Conservation (phyloP, 306 rosid species). For the Hippophae tibetana region DNA sequence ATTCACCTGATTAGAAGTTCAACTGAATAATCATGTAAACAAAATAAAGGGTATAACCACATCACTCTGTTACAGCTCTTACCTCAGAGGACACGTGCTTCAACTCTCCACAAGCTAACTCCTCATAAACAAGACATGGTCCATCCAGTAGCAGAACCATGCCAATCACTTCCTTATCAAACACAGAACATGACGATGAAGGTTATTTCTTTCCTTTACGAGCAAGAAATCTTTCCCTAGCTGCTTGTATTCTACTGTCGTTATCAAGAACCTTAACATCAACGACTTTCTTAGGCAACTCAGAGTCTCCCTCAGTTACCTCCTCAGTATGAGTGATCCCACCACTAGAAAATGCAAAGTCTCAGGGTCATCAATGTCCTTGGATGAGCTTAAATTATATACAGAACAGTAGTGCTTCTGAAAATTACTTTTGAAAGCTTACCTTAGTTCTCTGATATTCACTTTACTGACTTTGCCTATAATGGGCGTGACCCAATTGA, state of each 20-base stretch:
- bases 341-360: constrained; percentile 41
- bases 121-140: too few relatives aligned
- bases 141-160: neutral
- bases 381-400: constrained; percentile 8
- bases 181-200: constrained; percentile 2
- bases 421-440: constrained; percentile 9
- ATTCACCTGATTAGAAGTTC: too few relatives aligned
- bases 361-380: constrained; percentile 13
- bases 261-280: constrained; percentile 33
- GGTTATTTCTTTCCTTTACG: constrained; percentile 62
- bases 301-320: constrained; percentile 29
- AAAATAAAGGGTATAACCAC: too few relatives aligned
- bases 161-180: constrained; percentile 9
- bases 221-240: constrained; percentile 80
- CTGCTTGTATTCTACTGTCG: constrained; percentile 66
- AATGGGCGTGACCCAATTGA: constrained; percentile 63
- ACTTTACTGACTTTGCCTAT: constrained; percentile 65
- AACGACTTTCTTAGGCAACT: constrained; percentile 44
- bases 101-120: neutral
- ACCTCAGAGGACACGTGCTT: too few relatives aligned
- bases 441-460: constrained; percentile 68
- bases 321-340: constrained; percentile 39
- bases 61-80: too few relatives aligned
- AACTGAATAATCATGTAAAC: too few relatives aligned
- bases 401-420: constrained; percentile 2